Percentiles rank a stretch among this genome's conserved stretches.
Evolutionary conservation across 2,329 filamentous ascomycete species (phyloP).

Genomic region (Emericellopsis cladophorae): DNA sequence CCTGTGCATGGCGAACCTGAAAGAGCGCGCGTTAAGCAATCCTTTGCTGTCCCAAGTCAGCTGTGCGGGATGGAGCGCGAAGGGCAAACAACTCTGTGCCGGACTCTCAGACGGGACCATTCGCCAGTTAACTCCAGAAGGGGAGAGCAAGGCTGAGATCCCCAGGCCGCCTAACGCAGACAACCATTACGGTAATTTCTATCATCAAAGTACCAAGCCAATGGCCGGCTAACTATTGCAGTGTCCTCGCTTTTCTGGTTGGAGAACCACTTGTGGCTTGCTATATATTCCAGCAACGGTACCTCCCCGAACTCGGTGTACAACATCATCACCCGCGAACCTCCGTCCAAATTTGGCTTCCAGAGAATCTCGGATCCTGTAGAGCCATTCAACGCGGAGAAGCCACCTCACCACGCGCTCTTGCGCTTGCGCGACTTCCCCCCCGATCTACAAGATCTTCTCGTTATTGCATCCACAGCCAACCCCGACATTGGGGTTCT

Average conservation of each 20-base stretch:
- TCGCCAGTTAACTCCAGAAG: slow-evolving; percentile 73
- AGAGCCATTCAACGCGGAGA: slow-evolving; percentile 54
- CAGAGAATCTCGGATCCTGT: slow-evolving; percentile 67
- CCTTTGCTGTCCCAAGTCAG: slow-evolving; percentile 62
- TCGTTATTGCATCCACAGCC: slow-evolving; percentile 73
- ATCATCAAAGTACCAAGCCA: neutral
- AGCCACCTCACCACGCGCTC: slow-evolving; percentile 63
- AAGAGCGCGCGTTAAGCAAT: slow-evolving; percentile 50
- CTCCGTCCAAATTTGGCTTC: slow-evolving; percentile 48
- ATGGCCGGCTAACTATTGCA: slow-evolving; percentile 16
- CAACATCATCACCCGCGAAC: slow-evolving; percentile 63
- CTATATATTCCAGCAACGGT: slow-evolving; percentile 59
- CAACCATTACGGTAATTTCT: slow-evolving; percentile 51
- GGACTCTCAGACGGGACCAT: slow-evolving; percentile 72
- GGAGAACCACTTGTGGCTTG: slow-evolving; percentile 73
- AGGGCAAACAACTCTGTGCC: slow-evolving; percentile 84
- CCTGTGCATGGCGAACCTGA: slow-evolving; percentile 72
- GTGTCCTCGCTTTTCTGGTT: slow-evolving; percentile 81
- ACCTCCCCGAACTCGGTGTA: slow-evolving; percentile 56
- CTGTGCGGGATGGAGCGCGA: slow-evolving; percentile 82
- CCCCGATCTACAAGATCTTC: slow-evolving; percentile 65
- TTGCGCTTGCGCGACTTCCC: slow-evolving; percentile 68
- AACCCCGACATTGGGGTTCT: slow-evolving; percentile 70
- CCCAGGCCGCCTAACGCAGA: slow-evolving; percentile 60
- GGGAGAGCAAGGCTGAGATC: slow-evolving; percentile 63